A percentile compares a stretch with the other conserved stretches of the same genome.
These are phyloP conservation scores for Penicillium oxalicum DNA, from an alignment of 2,329 filamentous ascomycete species.

Conservation along the genomic window DNA sequence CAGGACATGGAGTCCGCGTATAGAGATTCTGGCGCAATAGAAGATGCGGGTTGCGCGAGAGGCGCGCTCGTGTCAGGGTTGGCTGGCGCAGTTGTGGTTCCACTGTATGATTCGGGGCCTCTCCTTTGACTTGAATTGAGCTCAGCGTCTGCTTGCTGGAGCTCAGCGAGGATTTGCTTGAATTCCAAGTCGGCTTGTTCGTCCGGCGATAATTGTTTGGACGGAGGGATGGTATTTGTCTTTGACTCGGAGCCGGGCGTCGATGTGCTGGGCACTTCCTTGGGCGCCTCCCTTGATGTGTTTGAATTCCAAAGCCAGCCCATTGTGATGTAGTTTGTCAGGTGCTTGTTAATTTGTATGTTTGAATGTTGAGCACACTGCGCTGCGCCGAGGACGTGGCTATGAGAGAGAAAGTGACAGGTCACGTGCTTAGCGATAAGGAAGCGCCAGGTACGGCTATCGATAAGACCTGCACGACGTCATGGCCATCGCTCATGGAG, in stretches of 20 bases:
- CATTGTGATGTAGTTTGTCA: slow-evolving; percentile 27
- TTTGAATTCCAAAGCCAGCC: slow-evolving; percentile 43
- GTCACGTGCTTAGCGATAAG: slow-evolving; percentile 7
- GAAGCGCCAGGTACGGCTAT: not conserved
- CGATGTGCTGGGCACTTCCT: slow-evolving; percentile 12
- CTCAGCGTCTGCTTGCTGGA: slow-evolving; percentile 36
- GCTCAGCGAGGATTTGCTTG: slow-evolving; percentile 46
- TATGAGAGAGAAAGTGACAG: slow-evolving; percentile 4
- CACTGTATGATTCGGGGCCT: slow-evolving; percentile 1
- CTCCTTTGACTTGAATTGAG: slow-evolving; percentile 11
- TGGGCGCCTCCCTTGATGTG: slow-evolving; percentile 21
- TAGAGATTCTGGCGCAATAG: slow-evolving; percentile 58
- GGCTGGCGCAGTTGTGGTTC: slow-evolving; percentile 1
- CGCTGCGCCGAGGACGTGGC: slow-evolving; percentile 3
- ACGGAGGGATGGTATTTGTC: slow-evolving; percentile 18
- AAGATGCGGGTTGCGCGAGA: slow-evolving; percentile 18
- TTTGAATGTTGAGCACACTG: not conserved
- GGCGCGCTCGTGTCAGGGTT: slow-evolving; percentile 2
- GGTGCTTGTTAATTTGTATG: not conserved
- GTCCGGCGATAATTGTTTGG: slow-evolving; percentile 34
- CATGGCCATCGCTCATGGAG: slow-evolving; percentile 3
- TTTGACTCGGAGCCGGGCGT: slow-evolving; percentile 10
- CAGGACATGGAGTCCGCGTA: slow-evolving; percentile 83
- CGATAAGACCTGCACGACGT: slow-evolving; percentile 11
- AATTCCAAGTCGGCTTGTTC: slow-evolving; percentile 52